These are phyloP conservation scores for Penicillium tannophilum DNA, from an alignment of 495 filamentous ascomycete genomes.

Conservation along the genomic window DNA sequence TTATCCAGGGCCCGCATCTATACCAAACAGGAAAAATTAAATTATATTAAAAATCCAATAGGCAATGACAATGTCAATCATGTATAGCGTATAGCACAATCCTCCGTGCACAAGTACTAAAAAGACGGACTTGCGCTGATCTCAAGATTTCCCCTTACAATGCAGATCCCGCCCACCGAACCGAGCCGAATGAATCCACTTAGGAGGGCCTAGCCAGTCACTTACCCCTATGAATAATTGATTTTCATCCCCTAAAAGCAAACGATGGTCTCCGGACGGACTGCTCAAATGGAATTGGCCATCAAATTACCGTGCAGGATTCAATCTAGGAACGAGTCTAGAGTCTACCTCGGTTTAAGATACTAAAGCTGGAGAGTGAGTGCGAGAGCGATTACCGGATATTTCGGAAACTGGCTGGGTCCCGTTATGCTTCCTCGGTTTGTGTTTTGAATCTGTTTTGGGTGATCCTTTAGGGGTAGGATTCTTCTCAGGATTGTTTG, in stretches of 20 bases:
- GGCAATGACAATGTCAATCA: background rate
- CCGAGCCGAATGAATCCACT: constrained; percentile 2
- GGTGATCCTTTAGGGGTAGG: background rate
- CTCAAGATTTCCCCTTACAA: background rate
- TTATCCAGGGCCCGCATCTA: background rate
- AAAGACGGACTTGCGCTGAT: background rate
- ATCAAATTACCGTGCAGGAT: background rate
- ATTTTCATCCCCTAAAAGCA: background rate
- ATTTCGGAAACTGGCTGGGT: background rate
- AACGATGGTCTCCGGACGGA: background rate
- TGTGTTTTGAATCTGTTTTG: background rate
- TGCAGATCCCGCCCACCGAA: constrained; percentile 6
- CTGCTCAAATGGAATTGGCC: background rate
- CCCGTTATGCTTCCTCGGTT: background rate
- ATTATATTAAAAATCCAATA: background rate
- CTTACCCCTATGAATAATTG: background rate
- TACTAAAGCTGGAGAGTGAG: background rate
- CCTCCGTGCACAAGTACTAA: background rate
- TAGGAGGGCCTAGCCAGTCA: background rate
- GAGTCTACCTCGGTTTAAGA: background rate
- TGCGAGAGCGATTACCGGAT: background rate
- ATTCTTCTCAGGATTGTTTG: no score
- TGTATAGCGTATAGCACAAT: no score
- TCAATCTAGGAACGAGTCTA: background rate
- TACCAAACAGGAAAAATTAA: no score